A percentile compares a stretch with the other conserved stretches of the same genome.
Evolutionary conservation across 208 protist species (phyloP).

Genomic region (Sergeia podlipaevii): DNA sequence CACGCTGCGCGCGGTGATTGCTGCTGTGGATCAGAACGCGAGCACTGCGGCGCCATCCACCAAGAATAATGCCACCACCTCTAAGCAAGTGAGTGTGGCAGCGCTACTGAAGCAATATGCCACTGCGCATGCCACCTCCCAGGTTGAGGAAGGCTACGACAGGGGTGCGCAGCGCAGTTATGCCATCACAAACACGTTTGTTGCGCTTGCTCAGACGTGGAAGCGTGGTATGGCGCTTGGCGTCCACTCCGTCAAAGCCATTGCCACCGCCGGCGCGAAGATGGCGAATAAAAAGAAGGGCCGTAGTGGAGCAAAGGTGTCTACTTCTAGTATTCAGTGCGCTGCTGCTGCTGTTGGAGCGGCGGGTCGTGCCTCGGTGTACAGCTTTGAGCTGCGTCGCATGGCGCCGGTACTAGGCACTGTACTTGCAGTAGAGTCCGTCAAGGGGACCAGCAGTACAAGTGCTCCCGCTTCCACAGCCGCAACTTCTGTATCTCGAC

Average conservation of each 20-base stretch:
- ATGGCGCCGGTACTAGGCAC: constrained; percentile 64
- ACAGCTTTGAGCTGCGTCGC: constrained; percentile 88
- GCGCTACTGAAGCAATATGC: not conserved
- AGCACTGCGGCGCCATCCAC: too few relatives aligned
- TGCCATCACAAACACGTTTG: not conserved
- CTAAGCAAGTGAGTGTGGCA: too few relatives aligned
- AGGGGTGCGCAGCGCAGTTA: too few relatives aligned
- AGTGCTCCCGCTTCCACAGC: not conserved
- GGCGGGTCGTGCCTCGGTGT: constrained; percentile 24
- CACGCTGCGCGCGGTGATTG: constrained; percentile 6
- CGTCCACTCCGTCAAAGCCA: not conserved
- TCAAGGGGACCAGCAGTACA: too few relatives aligned
- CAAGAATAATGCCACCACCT: too few relatives aligned
- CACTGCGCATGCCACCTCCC: too few relatives aligned
- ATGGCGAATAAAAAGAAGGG: not conserved
- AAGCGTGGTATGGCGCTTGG: constrained; percentile 10
- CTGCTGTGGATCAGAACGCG: too few relatives aligned
- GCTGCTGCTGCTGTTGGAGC: not conserved
- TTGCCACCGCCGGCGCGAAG: not conserved
- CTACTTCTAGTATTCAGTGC: not conserved
- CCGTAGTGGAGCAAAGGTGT: not conserved
- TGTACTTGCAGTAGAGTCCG: not conserved
- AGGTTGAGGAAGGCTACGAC: too few relatives aligned
- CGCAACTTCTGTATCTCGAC: constrained; percentile 4
- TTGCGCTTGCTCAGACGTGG: constrained; percentile 3